These are phyloP conservation scores for Plasmodium blacklocki DNA, from an alignment of 169 alveolate genomes.

Conservation along the genomic window DNA sequence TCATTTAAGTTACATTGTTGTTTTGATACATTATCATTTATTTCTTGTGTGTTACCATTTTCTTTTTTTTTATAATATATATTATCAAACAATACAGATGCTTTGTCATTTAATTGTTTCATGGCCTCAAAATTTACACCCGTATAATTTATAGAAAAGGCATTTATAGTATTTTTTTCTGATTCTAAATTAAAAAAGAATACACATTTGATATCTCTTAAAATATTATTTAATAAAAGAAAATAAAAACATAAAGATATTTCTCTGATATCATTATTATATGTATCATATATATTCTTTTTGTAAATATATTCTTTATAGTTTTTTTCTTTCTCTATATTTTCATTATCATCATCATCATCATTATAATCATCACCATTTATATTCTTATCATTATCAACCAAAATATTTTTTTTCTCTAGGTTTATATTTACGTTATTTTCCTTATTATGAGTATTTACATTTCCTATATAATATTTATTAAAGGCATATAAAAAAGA, in stretches of 20 bases:
- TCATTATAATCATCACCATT: neutral
- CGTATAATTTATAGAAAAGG: slow-evolving; percentile 62
- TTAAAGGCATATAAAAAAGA: slow-evolving; percentile 81
- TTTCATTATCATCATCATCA: slow-evolving; percentile 40
- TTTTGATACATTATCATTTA: neutral
- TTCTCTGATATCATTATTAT: slow-evolving; percentile 73
- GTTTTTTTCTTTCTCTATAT: slow-evolving; percentile 55
- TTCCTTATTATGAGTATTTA: slow-evolving; percentile 6
- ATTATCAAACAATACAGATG: slow-evolving; percentile 26
- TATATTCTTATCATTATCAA: slow-evolving; percentile 16
- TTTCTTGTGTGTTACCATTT: neutral
- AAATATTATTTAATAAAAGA: slow-evolving; percentile 57
- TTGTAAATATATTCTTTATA: slow-evolving; percentile 78
- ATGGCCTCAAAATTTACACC: slow-evolving; percentile 36
- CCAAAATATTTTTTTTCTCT: slow-evolving; percentile 20
- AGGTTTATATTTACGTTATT: neutral
- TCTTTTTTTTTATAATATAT: slow-evolving; percentile 2
- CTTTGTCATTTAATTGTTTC: slow-evolving; percentile 27
- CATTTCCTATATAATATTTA: slow-evolving; percentile 78
- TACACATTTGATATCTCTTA: slow-evolving; percentile 66
- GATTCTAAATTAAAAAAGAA: slow-evolving; percentile 51
- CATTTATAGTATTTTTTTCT: slow-evolving; percentile 68
- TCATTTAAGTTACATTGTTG: neutral
- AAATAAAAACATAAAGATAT: slow-evolving; percentile 50
- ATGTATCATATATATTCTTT: slow-evolving; percentile 51